Evolutionary conservation across 805 yeast species (phyloP), one percentile per base, ranked within the genome.

Genomic region (Lachancea lanzarotensis): DNA sequence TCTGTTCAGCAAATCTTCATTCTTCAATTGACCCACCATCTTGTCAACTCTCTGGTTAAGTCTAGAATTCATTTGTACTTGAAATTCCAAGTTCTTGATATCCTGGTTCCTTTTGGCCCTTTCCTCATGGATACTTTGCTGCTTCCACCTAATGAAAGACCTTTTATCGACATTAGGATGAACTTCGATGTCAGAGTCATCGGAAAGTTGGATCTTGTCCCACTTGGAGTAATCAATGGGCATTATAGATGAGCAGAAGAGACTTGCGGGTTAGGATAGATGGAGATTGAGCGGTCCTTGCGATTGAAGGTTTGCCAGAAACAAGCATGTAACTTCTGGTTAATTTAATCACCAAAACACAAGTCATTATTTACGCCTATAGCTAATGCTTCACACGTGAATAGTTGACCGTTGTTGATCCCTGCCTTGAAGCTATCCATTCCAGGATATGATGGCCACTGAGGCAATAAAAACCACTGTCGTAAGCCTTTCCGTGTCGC

Each of bases 141-240:
- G 99, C 62, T 88, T 91, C 98, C 98, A 91, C 48, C 81, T 78
- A 56, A 93, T 87, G 54, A 93, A 91, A 1, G 98, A 90, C 33
- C 70, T 71, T 62, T 93, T 93, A 65, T 93, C 99, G 27, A 93
- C 98, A 60, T 93, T 93, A 48, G 98, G 99, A 62, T 93, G 99
- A 13, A 91, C 98, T 59, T 93, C 98, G 40, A 93, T 72, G 58
- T 93, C 98, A 8, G 96, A 88, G 65, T 93, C 99, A 63, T 93
- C 99, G 17, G 96, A 87, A 33, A 93, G 70, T 64, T 93, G 98
- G 47, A 93, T 78, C 62, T 88, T 87, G 66, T 93, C 99, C 98
- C 98, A 93, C 63, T 91, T 93, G 10, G 96, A 88, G 67, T 93
- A 93, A 64, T 93, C 98, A 52, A 93, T 81, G 27, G 86, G 81